Conservation (phyloP, 208 protist species). For the Crithidia sp. region DNA sequence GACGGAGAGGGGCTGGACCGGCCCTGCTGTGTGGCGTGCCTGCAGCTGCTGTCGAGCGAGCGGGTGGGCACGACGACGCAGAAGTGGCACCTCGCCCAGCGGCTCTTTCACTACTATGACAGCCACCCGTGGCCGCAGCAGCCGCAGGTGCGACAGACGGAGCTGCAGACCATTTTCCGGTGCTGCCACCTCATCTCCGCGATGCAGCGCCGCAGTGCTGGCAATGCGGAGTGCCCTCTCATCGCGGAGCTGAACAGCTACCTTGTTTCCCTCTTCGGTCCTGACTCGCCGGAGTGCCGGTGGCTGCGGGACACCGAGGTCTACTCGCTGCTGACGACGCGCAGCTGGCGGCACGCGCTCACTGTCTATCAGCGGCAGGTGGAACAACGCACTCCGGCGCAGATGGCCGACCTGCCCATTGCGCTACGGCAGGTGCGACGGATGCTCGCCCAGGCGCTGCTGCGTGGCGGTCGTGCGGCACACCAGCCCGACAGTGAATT, state of each 20-base stretch:
- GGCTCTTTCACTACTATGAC: constrained; percentile 57
- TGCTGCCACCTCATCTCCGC: constrained; percentile 70
- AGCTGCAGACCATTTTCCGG: constrained; percentile 83
- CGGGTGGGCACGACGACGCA: constrained; percentile 34
- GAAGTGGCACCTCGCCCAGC: constrained; percentile 43
- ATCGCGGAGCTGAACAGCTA: constrained; percentile 31
- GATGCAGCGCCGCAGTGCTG: background rate
- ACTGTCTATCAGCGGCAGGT: constrained; percentile 52
- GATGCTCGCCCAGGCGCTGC: constrained; percentile 48
- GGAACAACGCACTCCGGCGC: constrained; percentile 27
- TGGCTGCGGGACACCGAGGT: constrained; percentile 79
- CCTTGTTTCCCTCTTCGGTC: constrained; percentile 52
- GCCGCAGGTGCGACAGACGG: constrained; percentile 59
- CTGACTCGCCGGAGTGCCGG: constrained; percentile 53
- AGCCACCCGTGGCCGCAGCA: constrained; percentile 77
- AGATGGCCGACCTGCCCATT: constrained; percentile 62
- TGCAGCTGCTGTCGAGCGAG: constrained; percentile 68
- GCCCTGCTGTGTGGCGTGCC: constrained; percentile 59
- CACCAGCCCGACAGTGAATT: constrained; percentile 13
- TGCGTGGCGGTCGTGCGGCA: constrained; percentile 35
- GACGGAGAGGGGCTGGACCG: constrained; percentile 66
- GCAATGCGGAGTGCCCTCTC: constrained; percentile 13
- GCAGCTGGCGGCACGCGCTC: constrained; percentile 45
- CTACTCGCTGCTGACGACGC: constrained; percentile 52
- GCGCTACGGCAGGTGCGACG: constrained; percentile 57